Conservation (phyloP, 2,329 filamentous ascomycete genomes). For the Pseudomassariella vexata region DNA sequence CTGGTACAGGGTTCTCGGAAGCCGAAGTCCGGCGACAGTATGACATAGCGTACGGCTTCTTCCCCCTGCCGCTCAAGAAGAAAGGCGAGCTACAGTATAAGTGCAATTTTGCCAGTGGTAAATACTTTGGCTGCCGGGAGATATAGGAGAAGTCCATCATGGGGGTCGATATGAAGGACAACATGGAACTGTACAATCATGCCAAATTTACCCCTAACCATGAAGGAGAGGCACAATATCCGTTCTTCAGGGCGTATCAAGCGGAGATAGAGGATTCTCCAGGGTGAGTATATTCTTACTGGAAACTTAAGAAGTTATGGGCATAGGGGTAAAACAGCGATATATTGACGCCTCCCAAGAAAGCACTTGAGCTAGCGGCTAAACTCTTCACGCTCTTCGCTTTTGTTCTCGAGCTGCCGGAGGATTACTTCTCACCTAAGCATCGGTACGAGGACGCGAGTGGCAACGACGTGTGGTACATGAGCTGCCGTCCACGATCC, state of each 20-base stretch:
- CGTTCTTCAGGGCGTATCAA: slow-evolving; percentile 30
- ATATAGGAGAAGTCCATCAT: slow-evolving; percentile 26
- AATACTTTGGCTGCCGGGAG: slow-evolving; percentile 42
- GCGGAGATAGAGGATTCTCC: slow-evolving; percentile 43
- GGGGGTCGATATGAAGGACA: slow-evolving; percentile 31
- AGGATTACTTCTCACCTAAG: slow-evolving; percentile 44
- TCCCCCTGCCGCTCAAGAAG: slow-evolving; percentile 40
- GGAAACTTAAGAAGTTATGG: not conserved
- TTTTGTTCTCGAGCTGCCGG: slow-evolving; percentile 49
- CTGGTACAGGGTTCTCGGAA: too few species aligned
- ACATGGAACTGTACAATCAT: slow-evolving; percentile 48
- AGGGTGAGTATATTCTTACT: slow-evolving; percentile 21
- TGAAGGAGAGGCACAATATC: slow-evolving; percentile 27
- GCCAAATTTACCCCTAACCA: slow-evolving; percentile 41
- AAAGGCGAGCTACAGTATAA: slow-evolving; percentile 40
- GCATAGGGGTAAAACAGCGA: too few species aligned
- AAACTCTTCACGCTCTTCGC: slow-evolving; percentile 22
- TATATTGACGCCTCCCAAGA: too few species aligned
- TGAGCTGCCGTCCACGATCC: slow-evolving; percentile 43
- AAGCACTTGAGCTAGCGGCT: slow-evolving; percentile 4
- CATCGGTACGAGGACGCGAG: slow-evolving; percentile 45
- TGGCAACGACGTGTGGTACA: slow-evolving; percentile 51
- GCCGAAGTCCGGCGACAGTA: too few species aligned
- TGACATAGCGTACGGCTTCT: too few species aligned
- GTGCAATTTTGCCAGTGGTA: slow-evolving; percentile 34